Conservation (phyloP, 192 early-diverging fungal species). For the Umbelopsis sp. region DNA sequence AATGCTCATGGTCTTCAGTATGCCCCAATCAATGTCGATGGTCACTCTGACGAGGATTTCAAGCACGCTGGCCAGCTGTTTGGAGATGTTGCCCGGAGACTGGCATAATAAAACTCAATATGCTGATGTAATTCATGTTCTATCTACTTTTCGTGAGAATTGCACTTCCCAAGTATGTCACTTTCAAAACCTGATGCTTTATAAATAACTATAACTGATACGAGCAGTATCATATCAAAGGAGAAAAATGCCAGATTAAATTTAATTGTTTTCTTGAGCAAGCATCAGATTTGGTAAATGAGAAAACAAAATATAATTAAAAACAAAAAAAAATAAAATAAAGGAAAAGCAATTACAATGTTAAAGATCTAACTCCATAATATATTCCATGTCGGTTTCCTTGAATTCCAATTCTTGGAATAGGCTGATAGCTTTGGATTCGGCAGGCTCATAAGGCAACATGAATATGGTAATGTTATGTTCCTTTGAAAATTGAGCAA, state of each 20-base stretch:
- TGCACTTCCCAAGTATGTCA: too few relatives aligned
- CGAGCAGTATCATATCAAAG: too few relatives aligned
- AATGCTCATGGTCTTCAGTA: constrained; percentile 2
- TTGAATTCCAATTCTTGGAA: background rate
- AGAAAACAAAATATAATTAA: too few relatives aligned
- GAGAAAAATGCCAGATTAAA: too few relatives aligned
- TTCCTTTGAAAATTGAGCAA: background rate
- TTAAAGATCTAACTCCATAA: background rate
- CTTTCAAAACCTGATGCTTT: too few relatives aligned
- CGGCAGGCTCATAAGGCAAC: background rate
- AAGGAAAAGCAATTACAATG: background rate
- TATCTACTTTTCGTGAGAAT: background rate
- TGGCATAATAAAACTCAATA: background rate
- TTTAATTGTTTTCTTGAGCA: too few relatives aligned
- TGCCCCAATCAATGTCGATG: background rate
- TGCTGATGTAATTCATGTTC: background rate
- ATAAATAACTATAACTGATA: too few relatives aligned
- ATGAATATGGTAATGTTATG: background rate
- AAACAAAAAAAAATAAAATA: background rate
- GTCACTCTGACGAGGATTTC: constrained; percentile 1
- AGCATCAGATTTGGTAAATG: background rate
- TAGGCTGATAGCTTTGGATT: background rate
- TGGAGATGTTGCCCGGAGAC: background rate
- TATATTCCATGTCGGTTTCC: constrained; percentile 1
- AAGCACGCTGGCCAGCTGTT: background rate